Percentiles rank a stretch among this genome's conserved stretches.
phyloP scores from a whole-genome alignment of 2,329 filamentous ascomycete genomes.

The Penicillium sp. region DNA sequence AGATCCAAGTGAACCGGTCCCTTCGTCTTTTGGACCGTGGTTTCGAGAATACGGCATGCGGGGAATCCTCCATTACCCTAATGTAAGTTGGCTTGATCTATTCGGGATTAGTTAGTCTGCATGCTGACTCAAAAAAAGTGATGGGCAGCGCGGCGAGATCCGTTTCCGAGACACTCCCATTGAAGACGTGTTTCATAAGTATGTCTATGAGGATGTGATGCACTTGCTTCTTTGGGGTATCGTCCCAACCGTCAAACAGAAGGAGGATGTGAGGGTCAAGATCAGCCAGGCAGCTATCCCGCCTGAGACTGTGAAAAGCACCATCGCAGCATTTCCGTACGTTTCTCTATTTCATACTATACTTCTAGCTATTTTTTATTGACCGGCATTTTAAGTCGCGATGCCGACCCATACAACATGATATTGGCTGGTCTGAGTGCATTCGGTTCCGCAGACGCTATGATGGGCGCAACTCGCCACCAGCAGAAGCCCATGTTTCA shows the following conservation, averaged over 20 bases:
- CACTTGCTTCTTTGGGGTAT: conserved; percentile 53
- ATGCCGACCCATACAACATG: too few relatives aligned
- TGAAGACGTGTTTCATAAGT: conserved; percentile 48
- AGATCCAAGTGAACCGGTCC: too few relatives aligned
- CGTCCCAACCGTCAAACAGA: conserved; percentile 36
- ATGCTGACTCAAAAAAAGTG: not conserved
- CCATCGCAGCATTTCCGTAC: conserved; percentile 34
- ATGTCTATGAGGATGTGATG: conserved; percentile 48
- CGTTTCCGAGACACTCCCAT: conserved; percentile 54
- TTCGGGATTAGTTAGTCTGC: not conserved
- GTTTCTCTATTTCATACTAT: too few relatives aligned
- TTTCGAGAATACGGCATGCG: not conserved
- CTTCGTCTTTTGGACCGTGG: not conserved
- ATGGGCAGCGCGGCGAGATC: not conserved
- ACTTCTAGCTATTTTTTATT: too few relatives aligned
- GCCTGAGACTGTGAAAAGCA: conserved; percentile 40
- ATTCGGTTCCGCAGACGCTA: not conserved
- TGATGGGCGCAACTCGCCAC: not conserved
- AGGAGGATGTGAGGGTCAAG: not conserved
- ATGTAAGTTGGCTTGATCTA: not conserved
- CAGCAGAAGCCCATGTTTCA: conserved; percentile 12
- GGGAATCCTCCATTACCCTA: not conserved
- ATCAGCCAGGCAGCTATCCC: not conserved
- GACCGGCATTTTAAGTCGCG: too few relatives aligned
- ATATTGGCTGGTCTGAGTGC: not conserved